Percentiles rank a stretch among this genome's conserved stretches.
Evolutionary conservation across 1,139 yeast species (phyloP).

Genomic region (Yamadazyma pseudoaaseri): DNA sequence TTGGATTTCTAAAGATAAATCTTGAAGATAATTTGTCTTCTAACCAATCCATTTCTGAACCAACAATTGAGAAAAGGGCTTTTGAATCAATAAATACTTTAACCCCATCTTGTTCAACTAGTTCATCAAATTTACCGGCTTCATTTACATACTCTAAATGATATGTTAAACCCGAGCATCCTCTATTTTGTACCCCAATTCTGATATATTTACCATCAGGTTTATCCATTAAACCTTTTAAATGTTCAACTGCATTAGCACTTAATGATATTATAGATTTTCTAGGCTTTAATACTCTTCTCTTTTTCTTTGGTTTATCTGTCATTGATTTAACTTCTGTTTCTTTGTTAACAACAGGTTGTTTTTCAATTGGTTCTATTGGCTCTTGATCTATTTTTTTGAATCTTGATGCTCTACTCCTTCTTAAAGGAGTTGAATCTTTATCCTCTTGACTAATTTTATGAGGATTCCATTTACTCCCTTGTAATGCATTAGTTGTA

Average conservation of each 20-base stretch:
- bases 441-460: slow-evolving; percentile 14
- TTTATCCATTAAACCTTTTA: slow-evolving; percentile 62
- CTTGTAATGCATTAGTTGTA: slow-evolving; percentile 13
- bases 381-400: slow-evolving; percentile 11
- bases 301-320: slow-evolving; percentile 33
- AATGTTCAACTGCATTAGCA: slow-evolving; percentile 70
- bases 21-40: slow-evolving; percentile 88
- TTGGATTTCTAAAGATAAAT: slow-evolving; percentile 91
- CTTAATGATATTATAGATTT: slow-evolving; percentile 85
- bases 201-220: slow-evolving; percentile 89
- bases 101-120: slow-evolving; percentile 90
- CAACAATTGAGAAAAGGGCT: slow-evolving; percentile 92
- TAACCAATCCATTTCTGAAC: slow-evolving; percentile 98
- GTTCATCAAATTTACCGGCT: slow-evolving; percentile 93
- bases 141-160: slow-evolving; percentile 84
- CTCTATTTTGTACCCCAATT: slow-evolving; percentile 92
- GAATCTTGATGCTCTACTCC: slow-evolving; percentile 40
- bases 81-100: slow-evolving; percentile 91
- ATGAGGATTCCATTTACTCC: slow-evolving; percentile 24
- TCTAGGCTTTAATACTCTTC: slow-evolving; percentile 72
- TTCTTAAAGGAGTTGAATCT: slow-evolving; percentile 25
- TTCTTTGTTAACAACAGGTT: slow-evolving; percentile 2
- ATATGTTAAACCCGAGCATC: slow-evolving; percentile 94
- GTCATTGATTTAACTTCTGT: slow-evolving; percentile 5
- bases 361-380: not conserved